Evolutionary conservation across 2,329 filamentous ascomycete species (phyloP).

Genomic region (Hypoxylon sp.): DNA sequence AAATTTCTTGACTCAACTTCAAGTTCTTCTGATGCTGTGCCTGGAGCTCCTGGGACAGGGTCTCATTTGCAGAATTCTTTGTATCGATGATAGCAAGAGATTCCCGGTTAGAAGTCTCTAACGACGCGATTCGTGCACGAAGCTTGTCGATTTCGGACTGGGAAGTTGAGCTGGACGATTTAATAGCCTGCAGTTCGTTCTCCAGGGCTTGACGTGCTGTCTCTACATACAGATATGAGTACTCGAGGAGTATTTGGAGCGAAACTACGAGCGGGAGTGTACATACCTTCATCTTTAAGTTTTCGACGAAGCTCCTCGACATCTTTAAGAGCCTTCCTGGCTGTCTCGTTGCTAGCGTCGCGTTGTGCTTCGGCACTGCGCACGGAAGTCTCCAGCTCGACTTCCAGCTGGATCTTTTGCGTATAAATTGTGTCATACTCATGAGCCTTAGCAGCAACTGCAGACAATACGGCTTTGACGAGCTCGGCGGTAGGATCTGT

Average conservation of each 20-base stretch:
- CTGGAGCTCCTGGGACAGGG: slow-evolving; percentile 86
- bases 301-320: slow-evolving; percentile 85
- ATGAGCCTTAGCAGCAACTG: slow-evolving; percentile 82
- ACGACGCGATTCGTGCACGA: slow-evolving; percentile 84
- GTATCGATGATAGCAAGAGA: slow-evolving; percentile 90
- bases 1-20: slow-evolving; percentile 85
- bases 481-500: slow-evolving; percentile 83
- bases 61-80: slow-evolving; percentile 89
- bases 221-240: slow-evolving; percentile 68
- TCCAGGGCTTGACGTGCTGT: slow-evolving; percentile 81
- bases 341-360: slow-evolving; percentile 83
- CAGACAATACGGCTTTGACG: slow-evolving; percentile 80
- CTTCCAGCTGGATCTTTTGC: slow-evolving; percentile 89
- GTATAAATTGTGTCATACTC: slow-evolving; percentile 87
- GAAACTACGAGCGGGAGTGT: background rate
- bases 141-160: slow-evolving; percentile 82
- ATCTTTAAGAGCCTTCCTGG: slow-evolving; percentile 88
- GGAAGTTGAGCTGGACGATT: slow-evolving; percentile 80
- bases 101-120: slow-evolving; percentile 94
- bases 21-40: slow-evolving; percentile 91
- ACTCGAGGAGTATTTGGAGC: slow-evolving; percentile 2
- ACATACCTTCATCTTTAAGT: slow-evolving; percentile 83
- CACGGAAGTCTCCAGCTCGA: slow-evolving; percentile 92
- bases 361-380: slow-evolving; percentile 86
- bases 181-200: slow-evolving; percentile 84